phyloP scores from a whole-genome alignment of 495 filamentous ascomycete genomes.

The Aspergillus mulundensis region DNA sequence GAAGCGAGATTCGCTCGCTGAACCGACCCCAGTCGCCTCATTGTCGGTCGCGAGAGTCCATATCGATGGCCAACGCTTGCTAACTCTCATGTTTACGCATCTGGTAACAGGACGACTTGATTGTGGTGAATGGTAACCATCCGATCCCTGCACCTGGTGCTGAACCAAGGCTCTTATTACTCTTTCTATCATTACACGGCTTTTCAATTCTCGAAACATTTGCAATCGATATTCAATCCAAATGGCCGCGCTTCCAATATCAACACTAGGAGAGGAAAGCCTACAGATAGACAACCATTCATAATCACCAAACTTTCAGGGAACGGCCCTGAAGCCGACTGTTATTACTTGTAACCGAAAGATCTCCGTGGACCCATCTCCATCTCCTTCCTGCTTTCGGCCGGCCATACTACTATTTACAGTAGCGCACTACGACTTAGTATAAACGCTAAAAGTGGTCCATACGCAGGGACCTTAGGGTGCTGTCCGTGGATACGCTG shows the following conservation, averaged over 20 bases:
- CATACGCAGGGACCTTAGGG: neutral
- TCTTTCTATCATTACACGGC: neutral
- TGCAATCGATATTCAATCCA: neutral
- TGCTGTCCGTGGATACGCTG: neutral
- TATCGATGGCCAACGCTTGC: neutral
- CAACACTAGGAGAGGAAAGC: slow-evolving; percentile 7
- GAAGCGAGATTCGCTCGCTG: neutral
- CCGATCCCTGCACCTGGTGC: neutral
- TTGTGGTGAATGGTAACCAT: neutral
- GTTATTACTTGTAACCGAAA: neutral
- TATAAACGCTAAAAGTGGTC: neutral
- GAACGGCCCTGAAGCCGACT: neutral
- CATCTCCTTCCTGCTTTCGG: neutral
- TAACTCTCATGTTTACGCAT: neutral
- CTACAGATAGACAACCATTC: neutral
- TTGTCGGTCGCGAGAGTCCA: neutral
- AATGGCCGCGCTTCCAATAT: neutral
- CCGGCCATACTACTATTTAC: neutral
- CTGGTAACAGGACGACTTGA: neutral
- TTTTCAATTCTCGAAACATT: neutral
- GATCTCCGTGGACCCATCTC: neutral
- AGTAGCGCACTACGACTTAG: neutral
- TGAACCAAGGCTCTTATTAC: neutral
- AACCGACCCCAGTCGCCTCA: neutral
- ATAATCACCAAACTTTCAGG: neutral